Evolutionary conservation across 345 rosid genomes (phyloP), one percentile per base, ranked within the genome.

Genomic region (Barbarea vulgaris): DNA sequence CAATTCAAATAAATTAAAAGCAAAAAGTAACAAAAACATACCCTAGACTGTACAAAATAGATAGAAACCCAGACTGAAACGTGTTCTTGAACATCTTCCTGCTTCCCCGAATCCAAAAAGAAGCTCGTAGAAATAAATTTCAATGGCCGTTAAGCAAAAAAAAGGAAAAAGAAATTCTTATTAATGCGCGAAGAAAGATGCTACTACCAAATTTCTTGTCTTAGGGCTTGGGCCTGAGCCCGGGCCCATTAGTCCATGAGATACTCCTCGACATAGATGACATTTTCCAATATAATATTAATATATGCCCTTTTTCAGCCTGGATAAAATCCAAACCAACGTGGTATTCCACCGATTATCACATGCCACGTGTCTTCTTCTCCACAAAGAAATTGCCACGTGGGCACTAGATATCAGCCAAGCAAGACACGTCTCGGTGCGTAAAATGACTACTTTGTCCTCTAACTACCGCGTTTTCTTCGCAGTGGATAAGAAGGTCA

Each of bases 61-160:
- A 88, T n/a, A 90, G 78, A 68, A 90, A 88, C 70, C 96, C 96
- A 66, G 96, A 90, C 69, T 90, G 96, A 83, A 90, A 90, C 51
- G 96, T 88, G 85, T 90, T 90, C 80, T 85, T 90, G 72, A 90
- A 90, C 96, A 88, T 90, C 56, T 79, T 78, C 50, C 70, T 70
- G 28, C 53, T 70, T 46, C 80, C 19, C 63, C 25, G 48, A 77
- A 15, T 77, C 75, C 42, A 36, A 46, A 5, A 10, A 9, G 18
- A 51, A 54, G 59, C 60, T 55, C 67, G 67, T 31, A 9, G 67
- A 5, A 19, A 62, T 51, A 9, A 72, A 51, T 28, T 25, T 54
- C 57, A 50, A 22, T 39, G 55, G 19, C 54, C 30, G 31, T 30
- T 4, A 27, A 14, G 4, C 12, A 25, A 4, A 5, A 14, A 24